Conservation (phyloP, 768 basidiomycete genomes). For the Naganishia vishniacii region DNA sequence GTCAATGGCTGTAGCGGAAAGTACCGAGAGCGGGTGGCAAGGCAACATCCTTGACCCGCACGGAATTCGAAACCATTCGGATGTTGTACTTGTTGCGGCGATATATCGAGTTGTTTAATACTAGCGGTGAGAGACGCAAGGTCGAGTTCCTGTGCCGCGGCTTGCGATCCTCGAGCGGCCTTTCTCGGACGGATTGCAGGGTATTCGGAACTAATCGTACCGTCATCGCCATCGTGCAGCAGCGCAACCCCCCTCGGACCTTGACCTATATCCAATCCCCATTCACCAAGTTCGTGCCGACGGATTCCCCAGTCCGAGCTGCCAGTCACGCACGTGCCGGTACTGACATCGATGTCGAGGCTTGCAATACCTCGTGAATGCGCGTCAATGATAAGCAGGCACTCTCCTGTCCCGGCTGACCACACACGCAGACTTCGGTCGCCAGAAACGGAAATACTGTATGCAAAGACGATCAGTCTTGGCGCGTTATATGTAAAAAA, state of each 20-base stretch:
- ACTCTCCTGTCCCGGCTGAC: constrained; percentile 37
- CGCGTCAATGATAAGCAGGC: constrained; percentile 34
- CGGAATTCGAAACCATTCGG: constrained; percentile 25
- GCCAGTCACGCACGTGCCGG: constrained; percentile 41
- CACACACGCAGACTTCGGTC: constrained; percentile 42
- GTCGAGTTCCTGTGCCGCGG: not conserved
- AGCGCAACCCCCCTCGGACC: constrained; percentile 23
- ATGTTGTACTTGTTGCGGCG: constrained; percentile 1
- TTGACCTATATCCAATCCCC: constrained; percentile 32
- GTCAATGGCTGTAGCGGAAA: not conserved
- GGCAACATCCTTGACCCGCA: constrained; percentile 20
- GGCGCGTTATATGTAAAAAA: not conserved
- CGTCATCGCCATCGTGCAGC: not conserved
- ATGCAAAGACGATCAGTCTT: not conserved
- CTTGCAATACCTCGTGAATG: constrained; percentile 43
- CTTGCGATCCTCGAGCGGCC: no score
- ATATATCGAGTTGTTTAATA: not conserved
- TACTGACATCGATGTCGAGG: constrained; percentile 36
- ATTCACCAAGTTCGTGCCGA: constrained; percentile 30
- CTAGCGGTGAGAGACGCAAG: not conserved
- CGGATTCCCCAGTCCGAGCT: constrained; percentile 40
- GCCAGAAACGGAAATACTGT: constrained; percentile 43
- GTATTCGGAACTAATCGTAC: not conserved
- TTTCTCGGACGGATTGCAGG: not conserved
- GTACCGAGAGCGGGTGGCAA: constrained; percentile 6